Evolutionary conservation across 441 rosid species (phyloP).

Genomic region (Gossypium schwendimanii): DNA sequence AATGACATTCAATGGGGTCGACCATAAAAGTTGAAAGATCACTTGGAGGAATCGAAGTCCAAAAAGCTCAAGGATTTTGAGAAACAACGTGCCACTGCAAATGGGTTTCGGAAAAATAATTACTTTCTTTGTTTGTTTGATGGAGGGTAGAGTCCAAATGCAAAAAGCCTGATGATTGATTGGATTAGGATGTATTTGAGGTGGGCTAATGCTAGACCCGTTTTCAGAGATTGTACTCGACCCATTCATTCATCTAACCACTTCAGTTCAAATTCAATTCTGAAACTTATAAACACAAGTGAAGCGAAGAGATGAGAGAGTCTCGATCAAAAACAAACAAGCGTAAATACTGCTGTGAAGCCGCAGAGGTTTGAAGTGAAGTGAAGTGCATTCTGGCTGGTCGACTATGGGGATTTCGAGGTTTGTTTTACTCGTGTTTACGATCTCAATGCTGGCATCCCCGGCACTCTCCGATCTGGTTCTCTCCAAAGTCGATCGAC

Average conservation of each 20-base stretch:
- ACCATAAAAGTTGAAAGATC: too few species aligned
- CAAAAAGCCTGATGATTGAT: background rate
- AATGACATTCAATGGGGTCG: too few species aligned
- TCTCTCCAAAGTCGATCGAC: constrained; percentile 84
- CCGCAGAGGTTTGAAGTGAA: background rate
- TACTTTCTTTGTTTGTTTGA: background rate
- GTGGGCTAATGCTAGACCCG: background rate
- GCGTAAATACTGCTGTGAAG: background rate
- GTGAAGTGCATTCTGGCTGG: background rate
- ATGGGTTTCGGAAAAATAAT: background rate
- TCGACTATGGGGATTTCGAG: constrained; percentile 34
- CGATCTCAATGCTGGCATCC: constrained; percentile 36
- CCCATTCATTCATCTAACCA: background rate
- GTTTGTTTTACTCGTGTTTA: constrained; percentile 29
- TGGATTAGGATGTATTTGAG: background rate
- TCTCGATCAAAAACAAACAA: background rate
- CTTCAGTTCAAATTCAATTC: background rate
- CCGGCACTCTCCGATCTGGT: constrained; percentile 73
- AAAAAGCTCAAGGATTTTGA: too few species aligned
- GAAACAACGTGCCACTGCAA: too few species aligned
- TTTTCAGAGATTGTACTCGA: background rate
- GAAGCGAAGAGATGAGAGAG: background rate
- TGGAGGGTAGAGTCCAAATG: background rate
- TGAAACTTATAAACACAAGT: background rate
- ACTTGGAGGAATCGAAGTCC: too few species aligned